These are phyloP conservation scores for Panaeolus cyanescens DNA, from an alignment of 768 basidiomycete genomes.

Conservation along the genomic window DNA sequence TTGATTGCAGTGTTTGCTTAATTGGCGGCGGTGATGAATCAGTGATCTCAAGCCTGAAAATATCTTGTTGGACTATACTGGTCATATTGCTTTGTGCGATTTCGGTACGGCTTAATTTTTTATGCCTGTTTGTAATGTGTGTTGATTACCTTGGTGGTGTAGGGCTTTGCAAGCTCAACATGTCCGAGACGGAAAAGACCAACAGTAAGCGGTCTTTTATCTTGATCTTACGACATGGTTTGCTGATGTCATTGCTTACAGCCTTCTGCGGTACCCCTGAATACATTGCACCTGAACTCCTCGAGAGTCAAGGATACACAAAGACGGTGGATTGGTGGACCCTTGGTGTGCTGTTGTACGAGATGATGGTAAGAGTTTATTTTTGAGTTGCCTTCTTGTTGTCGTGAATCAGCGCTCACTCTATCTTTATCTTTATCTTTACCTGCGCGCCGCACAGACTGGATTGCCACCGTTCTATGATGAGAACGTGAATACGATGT, in stretches of 20 bases:
- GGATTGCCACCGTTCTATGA: slow-evolving; percentile 99
- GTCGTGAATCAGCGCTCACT: not conserved
- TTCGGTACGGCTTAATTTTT: slow-evolving; percentile 57
- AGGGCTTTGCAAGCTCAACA: slow-evolving; percentile 94
- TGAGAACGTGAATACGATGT: slow-evolving; percentile 98
- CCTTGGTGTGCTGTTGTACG: slow-evolving; percentile 91
- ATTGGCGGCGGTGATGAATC: slow-evolving; percentile 6
- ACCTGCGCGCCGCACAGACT: slow-evolving; percentile 50
- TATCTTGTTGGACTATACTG: slow-evolving; percentile 95
- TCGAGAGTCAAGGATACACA: slow-evolving; percentile 96
- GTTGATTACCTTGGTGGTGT: slow-evolving; percentile 3
- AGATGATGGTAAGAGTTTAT: slow-evolving; percentile 77
- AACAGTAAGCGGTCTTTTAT: slow-evolving; percentile 67
- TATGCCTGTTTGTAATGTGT: slow-evolving; percentile 3
- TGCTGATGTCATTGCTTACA: slow-evolving; percentile 26
- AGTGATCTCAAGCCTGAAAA: slow-evolving; percentile 98
- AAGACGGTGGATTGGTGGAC: slow-evolving; percentile 99
- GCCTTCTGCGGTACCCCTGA: slow-evolving; percentile 99
- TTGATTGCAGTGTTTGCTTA: not conserved
- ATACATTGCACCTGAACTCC: slow-evolving; percentile 96
- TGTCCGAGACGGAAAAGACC: slow-evolving; percentile 97
- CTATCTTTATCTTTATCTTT: not conserved
- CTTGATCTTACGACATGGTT: slow-evolving; percentile 1
- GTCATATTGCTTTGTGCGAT: slow-evolving; percentile 97
- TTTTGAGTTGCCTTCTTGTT: not conserved